Evolutionary conservation across 108 stramenopile species (phyloP), one percentile per base, ranked within the genome.

Genomic region (Phaeodactylum tricornutum): DNA sequence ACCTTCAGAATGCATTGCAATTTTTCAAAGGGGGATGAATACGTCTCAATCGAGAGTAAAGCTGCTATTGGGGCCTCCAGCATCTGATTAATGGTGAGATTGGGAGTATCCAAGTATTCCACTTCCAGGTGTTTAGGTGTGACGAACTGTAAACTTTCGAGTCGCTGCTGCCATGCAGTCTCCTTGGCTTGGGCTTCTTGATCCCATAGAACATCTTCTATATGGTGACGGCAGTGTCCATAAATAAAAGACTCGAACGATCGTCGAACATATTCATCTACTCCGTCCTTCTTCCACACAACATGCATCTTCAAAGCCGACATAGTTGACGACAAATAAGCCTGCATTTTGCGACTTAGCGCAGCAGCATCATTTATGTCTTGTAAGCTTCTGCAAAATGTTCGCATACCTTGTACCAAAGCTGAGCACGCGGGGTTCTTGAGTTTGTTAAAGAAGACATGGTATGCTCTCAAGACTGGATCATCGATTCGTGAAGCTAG

Each of bases 121-220:
- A 89, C 81, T 42, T 90, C 87, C 49, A 90, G 67, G 60, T 90
- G 87, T 1, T 46, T 39, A 2, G 81, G 74, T 23, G 70, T 69
- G 3, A 90, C 62, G 56, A 87, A 87, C 53, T 87, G 81, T 39
- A 72, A 49, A 34, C 52, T 23, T 4, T 26, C 54, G 6, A 62
- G 43, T 29, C 61, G 55, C 40, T 31, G 39, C 37, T 41, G 42
- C 42, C 55, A 70, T 33, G 43, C 51, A 6, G 29, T 34, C 34
- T 65, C 66, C 20, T 15, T 9, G 17, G 25, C n/a, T 22, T 43
- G 41, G 26, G 36, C 14, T 36, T 49, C 54, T 15, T 27, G 29
- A 9, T 21, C 15, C 30, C 23, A 19, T 30, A 55, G 17, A 30
- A 30, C 3, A 19, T 29, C 19, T 12, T 27, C 41, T 8, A 53